Conservation (phyloP, 495 filamentous ascomycete genomes). For the Darksidea phi region DNA sequence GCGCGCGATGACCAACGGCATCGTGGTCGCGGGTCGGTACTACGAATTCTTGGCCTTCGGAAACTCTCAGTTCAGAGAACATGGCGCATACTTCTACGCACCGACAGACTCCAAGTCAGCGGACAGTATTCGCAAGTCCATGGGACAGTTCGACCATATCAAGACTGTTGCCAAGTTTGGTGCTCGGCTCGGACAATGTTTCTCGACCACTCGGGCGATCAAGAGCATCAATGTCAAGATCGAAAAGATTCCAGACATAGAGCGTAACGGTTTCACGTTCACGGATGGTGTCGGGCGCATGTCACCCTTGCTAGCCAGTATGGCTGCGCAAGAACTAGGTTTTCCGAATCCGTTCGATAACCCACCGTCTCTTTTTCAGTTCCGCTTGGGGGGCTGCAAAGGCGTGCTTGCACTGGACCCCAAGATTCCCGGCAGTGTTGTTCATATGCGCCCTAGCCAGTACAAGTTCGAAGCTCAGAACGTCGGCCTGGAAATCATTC, state of each 20-base stretch:
- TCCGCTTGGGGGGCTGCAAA: constrained; percentile 88
- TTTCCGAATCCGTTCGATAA: constrained; percentile 49
- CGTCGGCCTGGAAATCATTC: constrained; percentile 78
- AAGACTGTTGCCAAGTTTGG: constrained; percentile 78
- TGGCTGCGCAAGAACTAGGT: constrained; percentile 64
- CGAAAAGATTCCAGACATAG: constrained; percentile 60
- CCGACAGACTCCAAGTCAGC: constrained; percentile 60
- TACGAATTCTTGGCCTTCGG: constrained; percentile 94
- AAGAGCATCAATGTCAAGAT: constrained; percentile 47
- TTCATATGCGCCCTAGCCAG: constrained; percentile 79
- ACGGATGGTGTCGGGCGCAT: constrained; percentile 96
- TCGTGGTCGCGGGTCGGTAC: constrained; percentile 72
- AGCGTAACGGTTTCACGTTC: constrained; percentile 65
- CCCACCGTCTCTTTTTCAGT: constrained; percentile 81
- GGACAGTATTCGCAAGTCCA: constrained; percentile 78
- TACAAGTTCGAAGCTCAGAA: constrained; percentile 77
- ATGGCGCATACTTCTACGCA: constrained; percentile 88
- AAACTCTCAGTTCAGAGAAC: constrained; percentile 91
- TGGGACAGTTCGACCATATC: constrained; percentile 83
- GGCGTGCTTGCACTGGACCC: constrained; percentile 72
- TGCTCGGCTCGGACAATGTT: constrained; percentile 87
- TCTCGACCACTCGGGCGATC: constrained; percentile 84
- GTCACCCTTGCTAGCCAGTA: constrained; percentile 68
- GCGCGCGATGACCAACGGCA: constrained; percentile 71
- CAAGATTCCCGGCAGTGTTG: constrained; percentile 46